Evolutionary conservation across 805 yeast genomes (phyloP).

Genomic region (Kodamaea jinghongensis): DNA sequence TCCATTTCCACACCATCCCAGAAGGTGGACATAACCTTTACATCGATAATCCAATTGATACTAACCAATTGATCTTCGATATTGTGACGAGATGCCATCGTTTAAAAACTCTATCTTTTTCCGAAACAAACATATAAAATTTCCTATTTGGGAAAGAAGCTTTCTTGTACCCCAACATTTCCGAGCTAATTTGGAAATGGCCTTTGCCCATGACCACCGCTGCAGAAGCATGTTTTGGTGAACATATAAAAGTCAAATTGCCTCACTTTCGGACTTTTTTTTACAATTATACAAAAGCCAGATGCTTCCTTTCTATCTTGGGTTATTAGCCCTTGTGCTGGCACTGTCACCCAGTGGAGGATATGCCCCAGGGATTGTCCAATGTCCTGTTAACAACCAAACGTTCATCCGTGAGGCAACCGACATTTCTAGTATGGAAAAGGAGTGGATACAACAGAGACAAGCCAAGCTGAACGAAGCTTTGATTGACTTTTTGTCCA

Average conservation of each 20-base stretch:
- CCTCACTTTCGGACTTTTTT: too few relatives aligned
- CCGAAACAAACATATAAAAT: too few relatives aligned
- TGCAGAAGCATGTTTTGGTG: too few relatives aligned
- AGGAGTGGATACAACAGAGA: conserved; percentile 23
- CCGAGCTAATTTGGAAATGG: too few relatives aligned
- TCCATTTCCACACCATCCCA: conserved; percentile 15
- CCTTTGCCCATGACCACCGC: too few relatives aligned
- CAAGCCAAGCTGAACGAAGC: conserved; percentile 23
- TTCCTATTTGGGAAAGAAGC: too few relatives aligned
- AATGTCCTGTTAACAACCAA: conserved; percentile 22
- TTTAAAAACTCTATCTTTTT: too few relatives aligned
- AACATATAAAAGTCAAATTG: too few relatives aligned
- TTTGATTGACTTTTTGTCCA: conserved; percentile 20
- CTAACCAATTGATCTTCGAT: conserved; percentile 25
- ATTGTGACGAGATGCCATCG: conserved; percentile 8
- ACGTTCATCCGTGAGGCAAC: conserved; percentile 25
- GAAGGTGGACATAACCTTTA: conserved; percentile 47
- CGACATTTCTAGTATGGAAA: conserved; percentile 23
- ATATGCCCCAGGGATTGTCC: conserved; percentile 30
- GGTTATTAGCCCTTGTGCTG: conserved; percentile 5
- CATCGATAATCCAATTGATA: conserved; percentile 45
- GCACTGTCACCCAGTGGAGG: conserved; percentile 5
- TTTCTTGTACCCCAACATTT: too few relatives aligned
- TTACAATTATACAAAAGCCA: too few relatives aligned
- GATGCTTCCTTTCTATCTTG: conserved; percentile 1